Conservation (phyloP, 805 yeast species). For the Lachancea thermotolerans region DNA sequence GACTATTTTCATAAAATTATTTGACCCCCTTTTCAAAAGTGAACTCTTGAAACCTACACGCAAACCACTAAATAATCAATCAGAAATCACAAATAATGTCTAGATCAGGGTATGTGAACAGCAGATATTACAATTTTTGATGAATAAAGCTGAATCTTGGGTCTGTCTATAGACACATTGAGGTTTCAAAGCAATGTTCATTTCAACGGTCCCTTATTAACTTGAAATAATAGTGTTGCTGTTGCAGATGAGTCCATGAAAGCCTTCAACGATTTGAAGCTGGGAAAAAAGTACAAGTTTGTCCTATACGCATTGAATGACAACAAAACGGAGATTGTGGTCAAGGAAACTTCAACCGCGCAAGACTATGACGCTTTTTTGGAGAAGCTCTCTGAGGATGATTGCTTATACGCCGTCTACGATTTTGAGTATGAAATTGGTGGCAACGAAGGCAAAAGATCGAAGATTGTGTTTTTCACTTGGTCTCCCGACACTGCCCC, state of each 20-base stretch:
- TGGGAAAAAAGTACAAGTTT: conserved; percentile 84
- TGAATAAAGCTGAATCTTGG: not conserved
- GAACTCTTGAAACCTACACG: not conserved
- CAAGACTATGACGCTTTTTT: conserved; percentile 78
- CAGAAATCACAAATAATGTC: conserved; percentile 18
- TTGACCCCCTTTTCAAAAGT: not conserved
- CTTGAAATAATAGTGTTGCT: conserved; percentile 49
- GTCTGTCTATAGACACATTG: not conserved
- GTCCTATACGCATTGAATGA: conserved; percentile 77
- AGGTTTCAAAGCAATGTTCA: not conserved
- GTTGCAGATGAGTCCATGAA: conserved; percentile 85
- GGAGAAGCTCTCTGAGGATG: conserved; percentile 87
- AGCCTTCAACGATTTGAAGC: conserved; percentile 93
- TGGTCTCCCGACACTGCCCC: conserved; percentile 99
- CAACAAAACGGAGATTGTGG: conserved; percentile 83
- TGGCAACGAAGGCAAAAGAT: conserved; percentile 90
- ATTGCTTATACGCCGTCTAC: conserved; percentile 93
- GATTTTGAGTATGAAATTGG: conserved; percentile 93
- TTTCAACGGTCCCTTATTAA: not conserved
- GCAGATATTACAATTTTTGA: not conserved
- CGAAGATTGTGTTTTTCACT: conserved; percentile 61
- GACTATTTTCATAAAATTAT: not conserved
- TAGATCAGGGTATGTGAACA: conserved; percentile 32
- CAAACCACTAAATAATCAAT: not conserved
- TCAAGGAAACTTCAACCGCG: conserved; percentile 73